Evolutionary conservation across 208 protist genomes (phyloP).

Genomic region (Leishmania amazonensis): DNA sequence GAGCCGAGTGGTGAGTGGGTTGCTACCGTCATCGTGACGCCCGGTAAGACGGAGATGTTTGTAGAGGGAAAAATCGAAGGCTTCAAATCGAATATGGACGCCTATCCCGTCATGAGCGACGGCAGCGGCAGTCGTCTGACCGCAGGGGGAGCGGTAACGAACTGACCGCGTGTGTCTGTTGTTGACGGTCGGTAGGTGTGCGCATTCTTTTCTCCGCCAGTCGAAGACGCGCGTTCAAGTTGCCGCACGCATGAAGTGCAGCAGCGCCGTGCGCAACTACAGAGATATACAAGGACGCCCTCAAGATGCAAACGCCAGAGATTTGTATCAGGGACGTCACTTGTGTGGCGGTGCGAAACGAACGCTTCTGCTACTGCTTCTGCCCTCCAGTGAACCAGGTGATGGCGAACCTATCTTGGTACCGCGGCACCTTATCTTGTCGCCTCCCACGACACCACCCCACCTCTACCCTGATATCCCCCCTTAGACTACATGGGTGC

Average conservation of each 20-base stretch:
- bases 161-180: neutral
- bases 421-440: neutral
- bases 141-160: no score
- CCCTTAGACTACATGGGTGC: neutral
- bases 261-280: neutral
- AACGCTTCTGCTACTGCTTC: neutral
- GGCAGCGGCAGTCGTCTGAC: neutral
- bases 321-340: neutral
- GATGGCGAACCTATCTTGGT: neutral
- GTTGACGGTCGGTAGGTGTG: neutral
- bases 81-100: constrained; percentile 68
- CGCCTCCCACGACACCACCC: neutral
- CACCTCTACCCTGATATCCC: neutral
- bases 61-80: constrained; percentile 67
- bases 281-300: neutral
- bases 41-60: constrained; percentile 69
- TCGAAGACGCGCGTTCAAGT: neutral
- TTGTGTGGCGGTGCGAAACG: neutral
- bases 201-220: neutral
- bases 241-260: neutral
- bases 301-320: neutral
- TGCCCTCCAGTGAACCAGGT: neutral
- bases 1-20: constrained; percentile 46
- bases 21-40: constrained; percentile 54
- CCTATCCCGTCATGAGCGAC: constrained; percentile 12